A percentile compares a stretch with the other conserved stretches of the same genome.
Conservation (phyloP, 1,139 yeast genomes). For the Zygoascus meyerae region DNA sequence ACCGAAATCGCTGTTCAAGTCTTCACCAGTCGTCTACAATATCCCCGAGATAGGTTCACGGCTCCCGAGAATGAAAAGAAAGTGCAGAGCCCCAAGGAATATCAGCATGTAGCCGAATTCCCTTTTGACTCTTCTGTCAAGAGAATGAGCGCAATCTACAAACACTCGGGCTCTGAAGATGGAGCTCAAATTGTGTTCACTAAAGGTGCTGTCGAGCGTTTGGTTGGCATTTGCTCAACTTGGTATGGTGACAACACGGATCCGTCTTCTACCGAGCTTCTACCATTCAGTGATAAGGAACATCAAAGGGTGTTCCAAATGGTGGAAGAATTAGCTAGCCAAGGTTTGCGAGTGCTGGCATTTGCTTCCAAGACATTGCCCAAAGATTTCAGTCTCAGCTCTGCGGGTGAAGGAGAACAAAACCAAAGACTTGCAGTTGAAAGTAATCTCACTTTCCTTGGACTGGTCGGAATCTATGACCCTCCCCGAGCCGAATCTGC, state of each 20-base stretch:
- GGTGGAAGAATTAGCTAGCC: conserved; percentile 57
- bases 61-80: conserved; percentile 1
- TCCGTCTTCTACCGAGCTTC: conserved; percentile 5
- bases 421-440: conserved; percentile 49
- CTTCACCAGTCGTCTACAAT: conserved; percentile 53
- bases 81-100: neutral
- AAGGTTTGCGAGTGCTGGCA: conserved; percentile 72
- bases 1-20: conserved; percentile 82
- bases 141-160: conserved; percentile 64
- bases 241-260: conserved; percentile 43
- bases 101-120: conserved; percentile 53
- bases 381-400: conserved; percentile 5
- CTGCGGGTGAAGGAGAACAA: conserved; percentile 1
- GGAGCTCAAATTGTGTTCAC: conserved; percentile 44
- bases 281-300: conserved; percentile 32
- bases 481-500: conserved; percentile 76
- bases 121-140: conserved; percentile 77
- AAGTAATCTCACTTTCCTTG: conserved; percentile 51
- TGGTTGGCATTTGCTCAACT: conserved; percentile 50
- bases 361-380: conserved; percentile 41
- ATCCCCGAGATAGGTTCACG: conserved; percentile 14
- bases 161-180: conserved; percentile 9
- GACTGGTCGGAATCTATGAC: conserved; percentile 75
- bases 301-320: conserved; percentile 45
- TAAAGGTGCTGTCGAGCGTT: conserved; percentile 78